Base-by-base conservation (phyloP, 768 basidiomycete genomes). In the Tylopilus plumbeoviolaceoides region DNA sequence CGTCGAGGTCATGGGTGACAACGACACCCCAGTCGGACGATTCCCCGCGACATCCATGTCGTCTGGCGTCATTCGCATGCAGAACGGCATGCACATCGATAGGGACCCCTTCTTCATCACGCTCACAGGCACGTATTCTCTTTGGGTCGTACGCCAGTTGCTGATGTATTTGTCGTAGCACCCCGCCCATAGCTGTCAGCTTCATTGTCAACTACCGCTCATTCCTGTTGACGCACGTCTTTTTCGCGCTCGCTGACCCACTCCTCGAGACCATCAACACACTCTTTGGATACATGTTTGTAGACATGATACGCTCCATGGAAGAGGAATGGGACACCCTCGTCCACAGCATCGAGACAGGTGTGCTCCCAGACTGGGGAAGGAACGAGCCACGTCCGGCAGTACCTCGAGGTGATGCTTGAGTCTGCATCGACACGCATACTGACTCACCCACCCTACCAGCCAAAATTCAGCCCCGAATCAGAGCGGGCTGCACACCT, bases 231-330 rank as follows among this genome's bases (percentile, higher is more conserved):
- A 57, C 53, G 52, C 61, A 66, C 17, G 20, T 43, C 39, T 23
- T 63, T n/a, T 65, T 66, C 35, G 61, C 59, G n/a, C 55, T 65
- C 25, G 53, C 52, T 5, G 59, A 64, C 7, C 14, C 42, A 2
- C 41, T 47, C 15, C 50, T 62, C 4, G 63, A 62, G 27, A 61
- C 53, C n/a, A 47, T 59, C 23, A 55, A 46, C 31, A 56, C 57
- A 0, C 23, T 63, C 4, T 66, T 56, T 42, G 51, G 48, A 9
- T 61, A 52, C 25, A 43, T 57, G 2, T 61, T 65, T 14, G 6
- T 66, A 1, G 65, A 66, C 27, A 57, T 65, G 54, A 48, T 56
- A n/a, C 47, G 57, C 14, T 48, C 49, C 43, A 54, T 64, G 45
- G 63, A 61, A 18, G 49, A 63, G n/a, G 61, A 59, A 30, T 59